Percentiles rank a stretch among this genome's conserved stretches.
Conservation (phyloP, 2,329 filamentous ascomycete genomes). For the Pseudocercospora musae region DNA sequence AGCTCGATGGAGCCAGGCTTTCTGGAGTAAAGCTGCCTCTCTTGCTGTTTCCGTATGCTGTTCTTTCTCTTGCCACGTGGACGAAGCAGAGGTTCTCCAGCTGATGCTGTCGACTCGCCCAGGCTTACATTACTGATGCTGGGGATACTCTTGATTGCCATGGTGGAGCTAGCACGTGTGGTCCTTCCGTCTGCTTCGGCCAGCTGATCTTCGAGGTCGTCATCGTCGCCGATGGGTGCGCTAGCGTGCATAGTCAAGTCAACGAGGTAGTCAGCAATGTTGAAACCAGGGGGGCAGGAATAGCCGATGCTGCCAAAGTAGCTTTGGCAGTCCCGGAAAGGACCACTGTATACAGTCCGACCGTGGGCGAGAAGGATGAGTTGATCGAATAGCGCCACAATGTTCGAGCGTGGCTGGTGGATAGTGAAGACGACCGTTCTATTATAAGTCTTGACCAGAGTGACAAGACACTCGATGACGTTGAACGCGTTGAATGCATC, state of each 20-base stretch:
- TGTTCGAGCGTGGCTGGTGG: constrained; percentile 95
- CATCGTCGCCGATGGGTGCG: constrained; percentile 51
- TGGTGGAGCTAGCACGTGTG: constrained; percentile 79
- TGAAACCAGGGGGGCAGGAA: constrained; percentile 91
- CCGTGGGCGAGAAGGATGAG: constrained; percentile 88
- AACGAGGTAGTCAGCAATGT: constrained; percentile 96
- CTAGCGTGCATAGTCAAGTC: constrained; percentile 96
- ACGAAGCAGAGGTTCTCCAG: constrained; percentile 47
- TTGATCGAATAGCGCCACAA: constrained; percentile 93
- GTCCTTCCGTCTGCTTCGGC: constrained; percentile 61
- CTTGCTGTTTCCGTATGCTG: constrained; percentile 81
- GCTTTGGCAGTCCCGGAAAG: constrained; percentile 79
- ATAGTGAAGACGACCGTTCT: constrained; percentile 98
- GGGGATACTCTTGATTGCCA: constrained; percentile 84
- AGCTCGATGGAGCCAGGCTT: constrained; percentile 59
- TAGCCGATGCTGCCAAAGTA: constrained; percentile 95
- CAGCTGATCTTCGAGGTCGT: constrained; percentile 50
- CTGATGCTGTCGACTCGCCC: constrained; percentile 52
- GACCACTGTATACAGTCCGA: constrained; percentile 87
- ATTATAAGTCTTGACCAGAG: constrained; percentile 91
- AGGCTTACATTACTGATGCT: constrained; percentile 75
- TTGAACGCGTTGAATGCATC: constrained; percentile 98
- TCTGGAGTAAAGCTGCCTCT: constrained; percentile 83
- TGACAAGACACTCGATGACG: constrained; percentile 92
- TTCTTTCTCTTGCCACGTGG: constrained; percentile 69